Conservation (phyloP, 2,329 filamentous ascomycete genomes). For the Ceratocystis variospora region DNA sequence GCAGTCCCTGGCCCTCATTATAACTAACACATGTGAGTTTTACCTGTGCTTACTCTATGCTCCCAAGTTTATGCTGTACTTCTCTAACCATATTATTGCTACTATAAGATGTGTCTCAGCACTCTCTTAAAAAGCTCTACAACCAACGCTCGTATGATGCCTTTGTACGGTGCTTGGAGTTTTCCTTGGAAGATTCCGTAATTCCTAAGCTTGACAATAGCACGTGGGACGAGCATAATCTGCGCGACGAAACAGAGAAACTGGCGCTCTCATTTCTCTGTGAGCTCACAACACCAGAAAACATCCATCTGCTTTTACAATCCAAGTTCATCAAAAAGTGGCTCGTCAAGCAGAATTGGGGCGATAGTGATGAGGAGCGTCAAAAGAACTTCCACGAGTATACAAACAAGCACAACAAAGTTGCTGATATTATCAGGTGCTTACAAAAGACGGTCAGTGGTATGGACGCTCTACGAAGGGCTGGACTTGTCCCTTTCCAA, state of each 20-base stretch:
- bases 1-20: conserved; percentile 42
- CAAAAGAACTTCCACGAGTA: conserved; percentile 41
- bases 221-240: conserved; percentile 48
- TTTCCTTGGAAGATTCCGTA: conserved; percentile 37
- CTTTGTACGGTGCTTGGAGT: conserved; percentile 46
- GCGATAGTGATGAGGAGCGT: conserved; percentile 38
- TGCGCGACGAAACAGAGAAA: conserved; percentile 48
- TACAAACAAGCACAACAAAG: conserved; percentile 29
- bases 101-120: conserved; percentile 29
- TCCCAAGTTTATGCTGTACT: background rate
- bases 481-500: conserved; percentile 32
- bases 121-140: conserved; percentile 29
- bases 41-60: background rate
- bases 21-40: conserved; percentile 27
- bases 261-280: conserved; percentile 44
- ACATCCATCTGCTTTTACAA: conserved; percentile 41
- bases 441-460: conserved; percentile 39
- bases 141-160: conserved; percentile 40
- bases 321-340: conserved; percentile 57
- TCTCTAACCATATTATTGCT: background rate
- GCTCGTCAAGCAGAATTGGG: conserved; percentile 62
- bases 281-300: conserved; percentile 41
- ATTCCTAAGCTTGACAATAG: conserved; percentile 40
- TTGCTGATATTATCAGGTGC: conserved; percentile 38
- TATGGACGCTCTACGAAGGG: conserved; percentile 37